Percentiles rank a stretch among this genome's conserved stretches.
These are phyloP conservation scores for Colletotrichum sp. DNA, from an alignment of 2,329 filamentous ascomycete species.

Conservation along the genomic window DNA sequence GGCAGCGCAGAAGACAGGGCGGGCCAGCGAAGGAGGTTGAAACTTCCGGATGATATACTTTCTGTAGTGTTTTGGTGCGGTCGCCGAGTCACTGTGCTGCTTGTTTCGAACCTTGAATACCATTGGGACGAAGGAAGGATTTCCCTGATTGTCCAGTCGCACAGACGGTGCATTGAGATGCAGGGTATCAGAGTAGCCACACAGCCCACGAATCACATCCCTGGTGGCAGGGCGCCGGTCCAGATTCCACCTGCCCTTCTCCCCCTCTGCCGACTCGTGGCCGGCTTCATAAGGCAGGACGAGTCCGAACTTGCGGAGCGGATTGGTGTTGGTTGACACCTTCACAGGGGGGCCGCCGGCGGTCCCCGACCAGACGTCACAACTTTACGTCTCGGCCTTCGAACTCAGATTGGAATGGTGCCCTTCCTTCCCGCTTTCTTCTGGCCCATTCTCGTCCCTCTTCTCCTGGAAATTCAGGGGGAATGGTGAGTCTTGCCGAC, in stretches of 20 bases:
- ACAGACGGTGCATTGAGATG: conserved; percentile 15
- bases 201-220: not conserved
- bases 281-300: not conserved
- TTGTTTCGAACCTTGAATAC: conserved; percentile 17
- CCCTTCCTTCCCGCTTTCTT: not conserved
- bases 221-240: not conserved
- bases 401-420: not conserved
- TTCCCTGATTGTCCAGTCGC: conserved; percentile 12
- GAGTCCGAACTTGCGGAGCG: not conserved
- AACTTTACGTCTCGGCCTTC: conserved; percentile 10
- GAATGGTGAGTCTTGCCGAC: not conserved
- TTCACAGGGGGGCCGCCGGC: not conserved
- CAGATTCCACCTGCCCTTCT: not conserved
- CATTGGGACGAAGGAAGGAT: conserved; percentile 11
- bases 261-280: not conserved
- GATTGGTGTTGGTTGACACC: not conserved
- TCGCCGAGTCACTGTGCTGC: conserved; percentile 8
- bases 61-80: conserved; percentile 17
- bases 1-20: not conserved
- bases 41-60: conserved; percentile 18
- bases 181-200: conserved; percentile 1
- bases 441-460: not conserved
- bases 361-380: not conserved
- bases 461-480: not conserved
- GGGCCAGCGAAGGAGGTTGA: not conserved